Evolutionary conservation across 305 asterid genomes (phyloP).

Genomic region (Fraxinus floribunda): DNA sequence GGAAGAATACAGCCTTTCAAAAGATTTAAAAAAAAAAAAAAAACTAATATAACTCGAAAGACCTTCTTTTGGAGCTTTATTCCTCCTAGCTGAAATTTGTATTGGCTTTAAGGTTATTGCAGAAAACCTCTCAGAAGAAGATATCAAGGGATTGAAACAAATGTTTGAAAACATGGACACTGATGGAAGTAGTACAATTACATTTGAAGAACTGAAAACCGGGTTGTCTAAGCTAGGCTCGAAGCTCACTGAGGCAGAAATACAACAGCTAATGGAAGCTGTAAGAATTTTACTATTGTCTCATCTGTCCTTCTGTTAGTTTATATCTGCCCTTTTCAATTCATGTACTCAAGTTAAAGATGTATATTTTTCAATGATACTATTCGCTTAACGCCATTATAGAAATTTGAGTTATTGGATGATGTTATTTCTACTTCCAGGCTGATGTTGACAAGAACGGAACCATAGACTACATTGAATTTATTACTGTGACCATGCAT

Average conservation of each 20-base stretch:
- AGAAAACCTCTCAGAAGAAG: conserved; percentile 74
- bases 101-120: conserved; percentile 67
- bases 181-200: conserved; percentile 75
- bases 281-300: conserved; percentile 39
- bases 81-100: background rate
- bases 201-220: conserved; percentile 70
- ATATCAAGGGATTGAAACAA: conserved; percentile 71
- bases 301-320: background rate
- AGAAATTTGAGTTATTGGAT: background rate
- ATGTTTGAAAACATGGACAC: conserved; percentile 89
- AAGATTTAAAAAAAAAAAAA: background rate
- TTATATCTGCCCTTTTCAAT: background rate
- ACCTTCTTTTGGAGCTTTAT: background rate
- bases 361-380: background rate
- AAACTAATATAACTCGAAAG: background rate
- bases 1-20: background rate
- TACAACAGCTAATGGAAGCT: conserved; percentile 83
- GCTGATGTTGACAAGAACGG: conserved; percentile 90
- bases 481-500: conserved; percentile 87
- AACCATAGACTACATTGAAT: conserved; percentile 76
- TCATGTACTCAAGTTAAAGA: background rate
- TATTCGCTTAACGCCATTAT: background rate
- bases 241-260: conserved; percentile 62
- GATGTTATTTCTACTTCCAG: conserved; percentile 33
- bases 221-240: conserved; percentile 87